Evolutionary conservation across 2,329 filamentous ascomycete species (phyloP).

Genomic region (Sordariomycetes sp.): DNA sequence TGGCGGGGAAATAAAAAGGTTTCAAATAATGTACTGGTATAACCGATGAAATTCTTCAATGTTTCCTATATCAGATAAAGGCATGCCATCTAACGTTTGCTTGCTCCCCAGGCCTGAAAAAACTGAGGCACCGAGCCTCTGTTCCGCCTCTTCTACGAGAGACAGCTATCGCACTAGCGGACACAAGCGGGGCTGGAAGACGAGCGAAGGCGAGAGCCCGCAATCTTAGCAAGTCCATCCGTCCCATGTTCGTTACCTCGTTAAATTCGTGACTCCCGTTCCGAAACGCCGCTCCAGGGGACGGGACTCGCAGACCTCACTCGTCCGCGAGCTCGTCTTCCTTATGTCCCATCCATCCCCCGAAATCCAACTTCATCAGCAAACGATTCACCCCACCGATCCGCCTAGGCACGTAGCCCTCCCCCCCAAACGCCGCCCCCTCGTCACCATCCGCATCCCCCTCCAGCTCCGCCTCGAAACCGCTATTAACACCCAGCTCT

Average conservation of each 20-base stretch:
- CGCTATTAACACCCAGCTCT: constrained; percentile 26
- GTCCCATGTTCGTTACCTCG: not conserved
- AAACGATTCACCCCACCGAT: constrained; percentile 72
- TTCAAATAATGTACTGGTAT: no score
- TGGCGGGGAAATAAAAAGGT: not conserved
- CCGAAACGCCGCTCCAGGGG: no score
- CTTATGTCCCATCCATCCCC: constrained; percentile 35
- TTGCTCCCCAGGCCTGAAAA: no score
- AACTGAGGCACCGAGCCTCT: no score
- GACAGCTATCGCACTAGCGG: no score
- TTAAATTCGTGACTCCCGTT: not conserved
- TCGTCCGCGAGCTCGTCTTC: not conserved
- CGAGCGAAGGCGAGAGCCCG: not conserved
- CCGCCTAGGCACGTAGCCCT: constrained; percentile 52
- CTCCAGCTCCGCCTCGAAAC: constrained; percentile 30
- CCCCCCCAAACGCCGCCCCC: constrained; percentile 18
- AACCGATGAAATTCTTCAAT: no score
- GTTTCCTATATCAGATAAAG: no score
- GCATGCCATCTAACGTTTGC: no score
- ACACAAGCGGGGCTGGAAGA: no score
- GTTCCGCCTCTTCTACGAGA: no score
- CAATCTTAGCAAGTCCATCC: not conserved
- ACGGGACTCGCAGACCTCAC: no score
- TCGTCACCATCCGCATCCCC: constrained; percentile 16
- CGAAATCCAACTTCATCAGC: constrained; percentile 81